Conservation (phyloP, 2,329 filamentous ascomycete species). For the Fusarium paranaense region DNA sequence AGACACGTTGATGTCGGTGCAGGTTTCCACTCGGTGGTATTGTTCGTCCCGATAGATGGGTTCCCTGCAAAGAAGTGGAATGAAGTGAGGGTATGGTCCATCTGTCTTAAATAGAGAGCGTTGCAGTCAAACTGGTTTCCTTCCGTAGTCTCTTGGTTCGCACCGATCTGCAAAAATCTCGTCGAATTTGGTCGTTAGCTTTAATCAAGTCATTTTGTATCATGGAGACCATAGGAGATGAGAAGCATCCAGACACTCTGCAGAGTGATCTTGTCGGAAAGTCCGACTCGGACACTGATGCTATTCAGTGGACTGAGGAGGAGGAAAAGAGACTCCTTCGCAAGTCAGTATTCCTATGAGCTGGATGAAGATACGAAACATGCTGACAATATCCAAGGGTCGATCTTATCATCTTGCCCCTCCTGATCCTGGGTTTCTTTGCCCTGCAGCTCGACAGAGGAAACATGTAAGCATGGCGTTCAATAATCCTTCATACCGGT, state of each 20-base stretch:
- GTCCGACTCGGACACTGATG: neutral
- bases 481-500: neutral
- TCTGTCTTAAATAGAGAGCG: constrained; percentile 2
- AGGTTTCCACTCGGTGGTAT: neutral
- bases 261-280: constrained; percentile 8
- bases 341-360: constrained; percentile 33
- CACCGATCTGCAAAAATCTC: neutral
- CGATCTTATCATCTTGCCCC: constrained; percentile 57
- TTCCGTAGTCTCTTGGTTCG: neutral
- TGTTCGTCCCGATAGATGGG: neutral
- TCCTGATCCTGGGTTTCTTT: constrained; percentile 59
- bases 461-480: constrained; percentile 46
- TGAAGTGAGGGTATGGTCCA: neutral
- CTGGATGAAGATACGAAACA: no score
- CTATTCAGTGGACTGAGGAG: constrained; percentile 36
- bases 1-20: neutral
- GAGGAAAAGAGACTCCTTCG: constrained; percentile 41
- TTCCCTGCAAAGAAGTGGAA: neutral
- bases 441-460: constrained; percentile 54
- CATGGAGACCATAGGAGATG: neutral
- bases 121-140: neutral
- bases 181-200: neutral
- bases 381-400: constrained; percentile 48
- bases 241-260: constrained; percentile 7
- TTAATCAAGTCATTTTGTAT: neutral